Conservation (phyloP, 2,329 filamentous ascomycete species). For the Saccharata proteae region DNA sequence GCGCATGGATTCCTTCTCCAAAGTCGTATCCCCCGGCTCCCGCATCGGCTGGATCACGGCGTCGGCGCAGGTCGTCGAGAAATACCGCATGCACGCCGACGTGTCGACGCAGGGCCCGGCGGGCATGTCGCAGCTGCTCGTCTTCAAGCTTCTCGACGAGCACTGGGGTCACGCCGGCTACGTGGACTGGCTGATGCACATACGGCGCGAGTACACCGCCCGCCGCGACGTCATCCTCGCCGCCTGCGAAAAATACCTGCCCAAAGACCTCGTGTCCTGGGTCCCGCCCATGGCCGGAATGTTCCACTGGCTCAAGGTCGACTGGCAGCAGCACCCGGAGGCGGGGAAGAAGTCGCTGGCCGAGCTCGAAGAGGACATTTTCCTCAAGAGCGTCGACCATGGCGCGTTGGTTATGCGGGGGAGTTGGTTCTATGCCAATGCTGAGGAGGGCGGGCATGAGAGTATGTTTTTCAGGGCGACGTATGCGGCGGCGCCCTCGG, state of each 20-base stretch:
- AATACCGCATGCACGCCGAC: conserved; percentile 73
- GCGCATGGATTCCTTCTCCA: conserved; percentile 87
- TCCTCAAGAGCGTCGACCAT: conserved; percentile 60
- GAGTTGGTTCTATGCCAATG: conserved; percentile 81
- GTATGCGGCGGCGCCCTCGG: conserved; percentile 61
- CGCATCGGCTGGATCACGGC: conserved; percentile 83
- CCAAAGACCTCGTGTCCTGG: conserved; percentile 66
- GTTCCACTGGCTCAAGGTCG: conserved; percentile 76
- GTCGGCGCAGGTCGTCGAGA: conserved; percentile 70
- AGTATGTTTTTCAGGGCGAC: conserved; percentile 83
- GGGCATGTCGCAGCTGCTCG: conserved; percentile 69
- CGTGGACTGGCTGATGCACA: conserved; percentile 73
- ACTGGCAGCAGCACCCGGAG: conserved; percentile 54
- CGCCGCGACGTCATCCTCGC: conserved; percentile 65
- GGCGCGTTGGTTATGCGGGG: conserved; percentile 74
- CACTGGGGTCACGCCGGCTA: conserved; percentile 90
- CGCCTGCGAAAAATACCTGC: conserved; percentile 69
- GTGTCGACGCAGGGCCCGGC: conserved; percentile 73
- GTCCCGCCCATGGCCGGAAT: conserved; percentile 73
- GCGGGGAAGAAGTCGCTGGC: conserved; percentile 38
- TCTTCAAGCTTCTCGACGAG: conserved; percentile 86
- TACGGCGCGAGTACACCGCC: conserved; percentile 69
- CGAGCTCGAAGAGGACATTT: conserved; percentile 75
- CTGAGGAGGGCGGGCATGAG: conserved; percentile 39
- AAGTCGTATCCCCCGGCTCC: conserved; percentile 74